phyloP scores from a whole-genome alignment of 441 rosid genomes.

The Corymbia calophylla region DNA sequence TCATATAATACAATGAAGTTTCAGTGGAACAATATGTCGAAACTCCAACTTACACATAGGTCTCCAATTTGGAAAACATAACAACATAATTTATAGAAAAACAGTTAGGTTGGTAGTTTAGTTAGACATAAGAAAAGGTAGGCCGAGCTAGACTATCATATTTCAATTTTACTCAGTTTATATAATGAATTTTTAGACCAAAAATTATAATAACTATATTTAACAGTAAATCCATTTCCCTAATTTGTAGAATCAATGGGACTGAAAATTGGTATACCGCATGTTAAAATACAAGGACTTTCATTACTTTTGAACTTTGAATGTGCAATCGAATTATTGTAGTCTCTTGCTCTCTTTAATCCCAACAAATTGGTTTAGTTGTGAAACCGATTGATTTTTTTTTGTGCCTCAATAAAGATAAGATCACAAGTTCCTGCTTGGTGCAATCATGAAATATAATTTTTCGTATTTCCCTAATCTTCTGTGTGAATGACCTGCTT shows the following conservation, averaged over 20 bases:
- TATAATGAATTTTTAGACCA: background rate
- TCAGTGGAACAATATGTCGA: background rate
- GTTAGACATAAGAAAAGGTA: rapidly evolving
- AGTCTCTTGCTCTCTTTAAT: background rate
- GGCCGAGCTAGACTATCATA: rapidly evolving
- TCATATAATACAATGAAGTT: background rate
- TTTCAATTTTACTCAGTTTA: background rate
- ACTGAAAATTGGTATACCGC: background rate
- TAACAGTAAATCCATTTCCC: background rate
- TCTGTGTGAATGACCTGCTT: background rate
- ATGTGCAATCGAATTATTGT: background rate
- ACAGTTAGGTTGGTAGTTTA: background rate
- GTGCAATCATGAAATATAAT: background rate
- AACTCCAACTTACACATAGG: background rate
- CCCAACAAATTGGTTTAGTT: background rate
- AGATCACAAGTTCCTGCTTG: background rate
- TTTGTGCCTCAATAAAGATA: background rate
- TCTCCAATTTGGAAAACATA: background rate
- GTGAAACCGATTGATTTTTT: background rate
- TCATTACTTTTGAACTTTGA: background rate
- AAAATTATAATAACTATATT: background rate
- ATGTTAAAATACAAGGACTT: background rate
- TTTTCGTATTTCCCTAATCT: background rate
- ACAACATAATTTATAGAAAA: background rate
- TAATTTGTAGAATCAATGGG: background rate